Evolutionary conservation across 345 rosid genomes (phyloP).

Genomic region (Gossypioides kirkii): DNA sequence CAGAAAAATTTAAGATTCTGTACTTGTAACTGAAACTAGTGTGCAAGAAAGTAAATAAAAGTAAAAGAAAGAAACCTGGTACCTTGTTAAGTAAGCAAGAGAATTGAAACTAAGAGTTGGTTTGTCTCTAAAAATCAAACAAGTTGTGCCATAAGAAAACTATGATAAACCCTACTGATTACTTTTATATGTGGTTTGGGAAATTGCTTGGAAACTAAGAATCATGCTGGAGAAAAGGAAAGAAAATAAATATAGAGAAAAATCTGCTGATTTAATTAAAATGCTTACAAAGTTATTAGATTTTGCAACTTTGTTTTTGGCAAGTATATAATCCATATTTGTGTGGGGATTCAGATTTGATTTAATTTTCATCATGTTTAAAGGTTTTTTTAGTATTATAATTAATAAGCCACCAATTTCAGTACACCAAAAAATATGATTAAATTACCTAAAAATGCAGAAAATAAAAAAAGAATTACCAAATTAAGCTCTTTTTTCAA

Average conservation of each 20-base stretch:
- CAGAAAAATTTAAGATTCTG: neutral
- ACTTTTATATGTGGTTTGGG: neutral
- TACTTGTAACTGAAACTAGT: neutral
- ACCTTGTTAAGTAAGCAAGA: neutral
- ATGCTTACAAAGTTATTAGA: neutral
- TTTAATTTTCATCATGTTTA: too few species aligned
- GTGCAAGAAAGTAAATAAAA: neutral
- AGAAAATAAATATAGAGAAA: constrained; percentile 1
- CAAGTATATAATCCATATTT: neutral
- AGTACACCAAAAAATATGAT: too few species aligned
- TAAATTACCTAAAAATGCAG: too few species aligned
- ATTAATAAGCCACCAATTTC: too few species aligned
- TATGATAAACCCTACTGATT: neutral
- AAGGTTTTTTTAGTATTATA: too few species aligned
- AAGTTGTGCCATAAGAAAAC: neutral
- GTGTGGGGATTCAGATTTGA: too few species aligned
- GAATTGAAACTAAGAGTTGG: neutral
- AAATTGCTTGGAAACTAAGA: neutral
- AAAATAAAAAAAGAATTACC: too few species aligned
- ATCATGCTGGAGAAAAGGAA: neutral
- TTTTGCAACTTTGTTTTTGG: neutral
- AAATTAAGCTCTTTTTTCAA: too few species aligned
- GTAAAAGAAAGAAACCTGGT: neutral
- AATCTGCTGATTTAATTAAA: constrained; percentile 8
- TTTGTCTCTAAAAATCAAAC: neutral